These are phyloP conservation scores for Cerrena zonata DNA, from an alignment of 1,284 basidiomycete genomes.

Conservation along the genomic window DNA sequence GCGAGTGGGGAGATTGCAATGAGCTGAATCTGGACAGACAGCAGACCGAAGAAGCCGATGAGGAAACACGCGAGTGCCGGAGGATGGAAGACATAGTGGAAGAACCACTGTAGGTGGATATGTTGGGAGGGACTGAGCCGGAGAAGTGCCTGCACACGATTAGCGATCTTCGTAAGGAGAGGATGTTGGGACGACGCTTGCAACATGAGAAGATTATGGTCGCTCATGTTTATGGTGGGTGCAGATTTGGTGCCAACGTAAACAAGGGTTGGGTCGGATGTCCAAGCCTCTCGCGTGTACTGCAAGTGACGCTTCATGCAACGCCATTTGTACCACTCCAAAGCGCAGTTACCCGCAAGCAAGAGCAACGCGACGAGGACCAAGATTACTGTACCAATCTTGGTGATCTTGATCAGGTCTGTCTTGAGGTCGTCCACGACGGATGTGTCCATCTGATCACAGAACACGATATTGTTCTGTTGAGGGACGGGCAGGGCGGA, in stretches of 20 bases:
- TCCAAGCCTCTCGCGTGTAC: conserved; percentile 70
- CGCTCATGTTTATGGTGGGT: conserved; percentile 55
- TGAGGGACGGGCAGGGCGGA: conserved; percentile 70
- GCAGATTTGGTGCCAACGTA: conserved; percentile 32
- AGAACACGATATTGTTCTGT: conserved; percentile 62
- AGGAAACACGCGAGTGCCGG: conserved; percentile 85
- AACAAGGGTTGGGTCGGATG: conserved; percentile 57
- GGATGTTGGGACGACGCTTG: conserved; percentile 64
- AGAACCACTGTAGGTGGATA: conserved; percentile 70
- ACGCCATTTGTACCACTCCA: conserved; percentile 80
- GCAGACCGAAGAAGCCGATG: conserved; percentile 84
- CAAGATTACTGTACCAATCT: conserved; percentile 71
- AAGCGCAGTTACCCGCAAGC: conserved; percentile 55
- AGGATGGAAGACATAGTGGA: conserved; percentile 85
- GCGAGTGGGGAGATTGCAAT: conserved; percentile 68
- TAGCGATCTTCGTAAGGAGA: conserved; percentile 59
- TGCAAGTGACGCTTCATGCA: conserved; percentile 59
- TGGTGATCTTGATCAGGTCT: conserved; percentile 71
- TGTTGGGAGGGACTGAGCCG: conserved; percentile 56
- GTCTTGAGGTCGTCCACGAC: conserved; percentile 78
- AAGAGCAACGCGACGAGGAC: conserved; percentile 58
- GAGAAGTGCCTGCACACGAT: conserved; percentile 44
- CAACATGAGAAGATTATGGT: conserved; percentile 74
- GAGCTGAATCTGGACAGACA: conserved; percentile 84
- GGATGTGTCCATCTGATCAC: conserved; percentile 71